Evolutionary conservation across 2,329 filamentous ascomycete genomes (phyloP).

Genomic region (Fusarium praegraminearum): DNA sequence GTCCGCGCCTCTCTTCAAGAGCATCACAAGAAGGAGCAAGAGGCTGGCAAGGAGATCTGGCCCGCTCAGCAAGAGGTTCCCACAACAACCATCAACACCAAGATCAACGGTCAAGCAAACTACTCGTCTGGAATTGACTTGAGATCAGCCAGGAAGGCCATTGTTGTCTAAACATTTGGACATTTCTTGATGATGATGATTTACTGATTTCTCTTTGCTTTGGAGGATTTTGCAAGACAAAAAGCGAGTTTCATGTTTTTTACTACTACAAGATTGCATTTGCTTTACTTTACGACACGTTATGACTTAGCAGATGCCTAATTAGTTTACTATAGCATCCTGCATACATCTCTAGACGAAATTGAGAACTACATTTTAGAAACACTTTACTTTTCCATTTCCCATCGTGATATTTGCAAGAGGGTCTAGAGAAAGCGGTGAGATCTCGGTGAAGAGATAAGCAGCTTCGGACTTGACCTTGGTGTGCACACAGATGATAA

Average conservation of each 20-base stretch:
- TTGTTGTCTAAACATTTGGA: constrained; percentile 27
- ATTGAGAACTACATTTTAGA: constrained; percentile 23
- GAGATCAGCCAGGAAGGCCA: constrained; percentile 44
- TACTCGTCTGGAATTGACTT: constrained; percentile 55
- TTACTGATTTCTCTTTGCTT: constrained; percentile 12
- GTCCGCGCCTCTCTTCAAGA: constrained; percentile 62
- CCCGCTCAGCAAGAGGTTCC: constrained; percentile 58
- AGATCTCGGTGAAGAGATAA: constrained; percentile 26
- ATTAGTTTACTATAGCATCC: constrained; percentile 24
- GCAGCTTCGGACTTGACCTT: constrained; percentile 3
- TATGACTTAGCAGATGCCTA: constrained; percentile 33
- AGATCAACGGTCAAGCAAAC: constrained; percentile 45
- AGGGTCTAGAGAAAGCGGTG: constrained; percentile 15
- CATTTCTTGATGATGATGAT: background rate
- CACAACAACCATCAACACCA: constrained; percentile 39
- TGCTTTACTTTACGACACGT: constrained; percentile 33
- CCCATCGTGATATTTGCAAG: background rate
- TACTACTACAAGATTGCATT: constrained; percentile 35
- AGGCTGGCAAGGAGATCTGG: constrained; percentile 62
- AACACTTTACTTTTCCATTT: background rate
- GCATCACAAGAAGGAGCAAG: constrained; percentile 61
- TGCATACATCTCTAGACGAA: constrained; percentile 29
- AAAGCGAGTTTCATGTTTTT: constrained; percentile 37
- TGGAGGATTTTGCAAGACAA: constrained; percentile 26
- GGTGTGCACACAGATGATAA: constrained; percentile 10